Conservation (phyloP, 495 filamentous ascomycete genomes). For the Neurospora discreta region DNA sequence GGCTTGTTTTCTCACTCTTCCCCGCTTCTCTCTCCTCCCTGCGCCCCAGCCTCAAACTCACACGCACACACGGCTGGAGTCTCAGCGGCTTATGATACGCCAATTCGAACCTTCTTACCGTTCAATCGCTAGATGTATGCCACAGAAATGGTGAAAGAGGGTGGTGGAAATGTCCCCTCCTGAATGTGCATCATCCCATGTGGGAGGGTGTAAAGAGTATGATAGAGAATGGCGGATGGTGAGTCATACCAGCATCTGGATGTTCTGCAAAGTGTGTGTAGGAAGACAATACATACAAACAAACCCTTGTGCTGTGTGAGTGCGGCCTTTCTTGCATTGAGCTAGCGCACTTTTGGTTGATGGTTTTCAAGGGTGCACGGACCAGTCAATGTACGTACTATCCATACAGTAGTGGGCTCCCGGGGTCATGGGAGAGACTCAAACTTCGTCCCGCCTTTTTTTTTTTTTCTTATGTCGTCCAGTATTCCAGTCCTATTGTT, state of each 20-base stretch:
- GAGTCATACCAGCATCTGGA: not conserved
- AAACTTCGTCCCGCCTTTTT: not conserved
- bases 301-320: not conserved
- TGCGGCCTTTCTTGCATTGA: not conserved
- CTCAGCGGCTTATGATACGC: not conserved
- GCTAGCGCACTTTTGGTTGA: not conserved
- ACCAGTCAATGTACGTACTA: not conserved
- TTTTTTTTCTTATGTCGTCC: too few relatives aligned
- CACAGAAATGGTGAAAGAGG: not conserved
- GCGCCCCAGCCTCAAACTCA: not conserved
- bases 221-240: not conserved
- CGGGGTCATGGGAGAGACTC: not conserved
- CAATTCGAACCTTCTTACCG: not conserved
- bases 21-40: not conserved
- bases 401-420: not conserved
- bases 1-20: not conserved
- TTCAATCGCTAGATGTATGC: not conserved
- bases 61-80: not conserved
- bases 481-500: too few relatives aligned
- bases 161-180: not conserved
- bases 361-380: not conserved
- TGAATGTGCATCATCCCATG: not conserved
- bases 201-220: not conserved
- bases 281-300: too few relatives aligned
- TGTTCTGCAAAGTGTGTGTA: not conserved